phyloP scores from a whole-genome alignment of 2,329 filamentous ascomycete species.

The Eutypa lata region DNA sequence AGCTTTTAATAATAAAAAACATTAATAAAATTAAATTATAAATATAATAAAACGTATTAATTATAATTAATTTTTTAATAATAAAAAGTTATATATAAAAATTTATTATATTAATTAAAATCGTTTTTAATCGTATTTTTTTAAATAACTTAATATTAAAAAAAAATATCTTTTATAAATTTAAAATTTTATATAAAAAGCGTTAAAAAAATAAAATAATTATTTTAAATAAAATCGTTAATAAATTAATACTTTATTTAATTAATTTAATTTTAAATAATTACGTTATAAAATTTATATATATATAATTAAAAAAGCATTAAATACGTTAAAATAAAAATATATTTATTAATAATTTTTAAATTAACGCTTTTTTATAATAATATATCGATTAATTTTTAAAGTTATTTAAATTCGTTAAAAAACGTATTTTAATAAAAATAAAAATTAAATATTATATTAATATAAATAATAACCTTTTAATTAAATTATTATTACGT shows the following conservation, averaged over 20 bases:
- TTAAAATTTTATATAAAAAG: neutral
- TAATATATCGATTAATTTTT: neutral
- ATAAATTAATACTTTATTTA: neutral
- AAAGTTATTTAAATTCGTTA: neutral
- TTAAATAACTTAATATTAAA: slow-evolving; percentile 1
- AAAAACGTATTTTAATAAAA: neutral
- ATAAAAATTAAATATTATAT: slow-evolving; percentile 1
- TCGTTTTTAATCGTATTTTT: too few relatives aligned
- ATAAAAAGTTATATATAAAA: too few relatives aligned
- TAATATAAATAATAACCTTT: neutral
- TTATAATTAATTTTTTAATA: too few relatives aligned
- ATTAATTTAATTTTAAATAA: neutral
- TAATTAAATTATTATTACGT: neutral
- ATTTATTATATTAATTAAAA: too few relatives aligned
- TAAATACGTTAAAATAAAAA: neutral
- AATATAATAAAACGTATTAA: too few relatives aligned
- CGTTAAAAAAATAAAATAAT: neutral
- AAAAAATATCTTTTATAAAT: neutral
- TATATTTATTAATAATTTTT: slow-evolving; percentile 2
- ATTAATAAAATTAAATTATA: too few relatives aligned
- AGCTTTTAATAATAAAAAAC: too few relatives aligned
- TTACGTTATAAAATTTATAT: neutral
- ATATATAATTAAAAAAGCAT: neutral
- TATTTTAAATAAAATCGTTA: slow-evolving; percentile 1
- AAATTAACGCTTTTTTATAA: too few relatives aligned